Base-by-base conservation (phyloP, 148 eudicot species). In the Tetragonia tetragonoides region DNA sequence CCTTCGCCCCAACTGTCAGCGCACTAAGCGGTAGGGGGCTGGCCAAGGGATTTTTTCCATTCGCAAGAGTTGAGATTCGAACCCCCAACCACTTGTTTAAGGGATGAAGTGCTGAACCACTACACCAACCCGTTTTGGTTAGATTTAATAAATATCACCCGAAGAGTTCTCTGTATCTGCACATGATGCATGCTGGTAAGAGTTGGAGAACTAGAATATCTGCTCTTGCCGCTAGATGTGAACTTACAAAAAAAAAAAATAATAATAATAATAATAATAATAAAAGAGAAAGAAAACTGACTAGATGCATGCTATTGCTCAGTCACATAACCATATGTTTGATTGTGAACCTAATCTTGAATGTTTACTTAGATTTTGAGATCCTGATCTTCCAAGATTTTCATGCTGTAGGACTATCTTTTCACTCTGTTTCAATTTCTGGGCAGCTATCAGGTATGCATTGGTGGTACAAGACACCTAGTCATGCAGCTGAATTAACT, bases 401-500 rank as follows among this genome's bases (percentile, higher is more conserved):
- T 76, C n/a, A 9, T 46, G n/a, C 6, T 70, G 28, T 70, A 44
- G 73, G 75, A 70, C 74, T 34, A 78, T 69, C 42, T 64, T 75
- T 38, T 54, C 59, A 79, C 64, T 79, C 66, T 34, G 67, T 47
- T 54, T 81, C 47, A 34, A 83, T 71, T 62, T 81, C 40, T 78
- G 84, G 83, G 83, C 93, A 96, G 99, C 78, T 96, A 65, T 73
- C 95, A 72, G 89, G 98, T 72, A 83, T 89, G 74, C 90, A 89
- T 84, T 91, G 97, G 94, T 96, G 98, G 99, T 96, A 93, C 85
- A 96, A 91, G 90, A 90, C 97, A 76, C 83, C 91, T 77, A 91
- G 99, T 85, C 99, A 96, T 86, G 99, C 97, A 75, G 93, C 99
- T 77, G 99, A 96, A 81, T 79, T 96, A 87, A 91, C 97, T 56